Conservation (phyloP, 306 rosid genomes). For the Delonix regia region DNA sequence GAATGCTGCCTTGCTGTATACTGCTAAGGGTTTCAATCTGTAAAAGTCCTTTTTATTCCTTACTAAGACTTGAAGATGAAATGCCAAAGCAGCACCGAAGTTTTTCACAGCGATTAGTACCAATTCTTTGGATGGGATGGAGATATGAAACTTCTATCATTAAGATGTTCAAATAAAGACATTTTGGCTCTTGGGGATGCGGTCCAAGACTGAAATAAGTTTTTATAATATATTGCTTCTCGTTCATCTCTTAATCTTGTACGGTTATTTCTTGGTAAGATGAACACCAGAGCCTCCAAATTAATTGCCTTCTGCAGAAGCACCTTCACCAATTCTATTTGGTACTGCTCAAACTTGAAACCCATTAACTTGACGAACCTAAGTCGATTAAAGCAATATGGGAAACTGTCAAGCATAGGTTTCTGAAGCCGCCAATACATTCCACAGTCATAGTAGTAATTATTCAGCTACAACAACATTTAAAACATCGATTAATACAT, state of each 20-base stretch:
- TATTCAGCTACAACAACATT: constrained; percentile 36
- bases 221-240: not conserved
- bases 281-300: constrained; percentile 37
- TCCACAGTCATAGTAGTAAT: constrained; percentile 24
- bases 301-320: constrained; percentile 27
- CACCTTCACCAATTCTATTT: constrained; percentile 28
- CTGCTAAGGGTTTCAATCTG: too few species aligned
- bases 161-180: not conserved
- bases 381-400: not conserved
- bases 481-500: not conserved
- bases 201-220: constrained; percentile 34
- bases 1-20: too few species aligned
- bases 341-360: constrained; percentile 31
- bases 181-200: not conserved
- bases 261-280: constrained; percentile 22
- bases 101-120: not conserved
- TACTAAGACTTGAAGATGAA: not conserved
- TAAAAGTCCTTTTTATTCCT: not conserved
- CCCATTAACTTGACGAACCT: constrained; percentile 42
- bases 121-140: constrained; percentile 28
- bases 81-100: not conserved
- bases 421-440: constrained; percentile 42
- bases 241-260: not conserved
- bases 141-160: not conserved
- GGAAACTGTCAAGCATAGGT: not conserved